A percentile compares a stretch with the other conserved stretches of the same genome.
These are phyloP conservation scores for Fistulifera pelliculosa DNA, from an alignment of 108 stramenopile species.

Conservation along the genomic window DNA sequence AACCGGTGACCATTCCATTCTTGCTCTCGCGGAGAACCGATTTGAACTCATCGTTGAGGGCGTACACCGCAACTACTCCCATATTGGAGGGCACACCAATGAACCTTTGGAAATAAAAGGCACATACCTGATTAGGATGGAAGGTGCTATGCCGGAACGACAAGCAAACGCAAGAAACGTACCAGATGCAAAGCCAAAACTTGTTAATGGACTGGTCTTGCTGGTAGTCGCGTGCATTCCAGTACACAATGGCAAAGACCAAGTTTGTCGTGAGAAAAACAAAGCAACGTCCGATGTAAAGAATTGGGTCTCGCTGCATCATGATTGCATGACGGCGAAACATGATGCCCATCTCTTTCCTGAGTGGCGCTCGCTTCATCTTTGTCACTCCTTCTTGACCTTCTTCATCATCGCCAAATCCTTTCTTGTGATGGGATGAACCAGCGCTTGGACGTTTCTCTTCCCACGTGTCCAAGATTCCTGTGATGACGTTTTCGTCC, in stretches of 20 bases:
- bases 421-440: constrained; percentile 2
- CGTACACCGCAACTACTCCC: constrained; percentile 21
- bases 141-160: not conserved
- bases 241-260: constrained; percentile 21
- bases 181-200: constrained; percentile 18
- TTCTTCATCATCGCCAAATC: constrained; percentile 9
- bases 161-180: not conserved
- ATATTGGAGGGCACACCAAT: constrained; percentile 17
- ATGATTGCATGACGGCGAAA: constrained; percentile 16
- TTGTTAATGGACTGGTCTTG: constrained; percentile 22
- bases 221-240: constrained; percentile 12
- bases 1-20: constrained; percentile 16
- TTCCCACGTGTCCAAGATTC: constrained; percentile 12
- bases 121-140: not conserved
- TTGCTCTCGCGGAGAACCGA: constrained; percentile 13
- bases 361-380: not conserved
- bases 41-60: constrained; percentile 22
- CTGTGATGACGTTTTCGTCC: constrained; percentile 1
- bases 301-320: constrained; percentile 17
- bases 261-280: constrained; percentile 14
- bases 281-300: constrained; percentile 13
- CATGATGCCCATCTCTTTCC: constrained; percentile 16
- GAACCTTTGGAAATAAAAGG: not conserved
- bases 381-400: constrained; percentile 9
- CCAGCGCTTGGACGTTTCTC: not conserved